A percentile compares a stretch with the other conserved stretches of the same genome.
phyloP scores from a whole-genome alignment of 2,329 filamentous ascomycete species.

The Paracoccidioides lutzii region DNA sequence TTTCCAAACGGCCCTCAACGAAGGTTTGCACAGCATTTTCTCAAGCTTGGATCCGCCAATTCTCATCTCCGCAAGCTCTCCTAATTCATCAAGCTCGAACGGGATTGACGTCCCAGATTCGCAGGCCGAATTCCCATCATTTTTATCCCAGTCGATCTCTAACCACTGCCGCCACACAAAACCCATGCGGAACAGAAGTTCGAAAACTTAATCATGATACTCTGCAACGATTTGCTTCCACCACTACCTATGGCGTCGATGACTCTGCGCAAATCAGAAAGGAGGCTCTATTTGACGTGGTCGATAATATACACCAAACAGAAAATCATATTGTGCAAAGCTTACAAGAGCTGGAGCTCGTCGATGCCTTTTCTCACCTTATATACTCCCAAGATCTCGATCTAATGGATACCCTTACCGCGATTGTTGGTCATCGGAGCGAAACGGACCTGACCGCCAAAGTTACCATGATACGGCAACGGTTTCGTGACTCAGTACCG shows the following conservation, averaged over 20 bases:
- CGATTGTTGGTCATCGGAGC: slow-evolving; percentile 21
- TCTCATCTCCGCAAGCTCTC: slow-evolving; percentile 13
- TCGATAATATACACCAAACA: slow-evolving; percentile 26
- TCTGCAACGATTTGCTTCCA: slow-evolving; percentile 4
- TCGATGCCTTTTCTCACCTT: slow-evolving; percentile 17
- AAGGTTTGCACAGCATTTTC: slow-evolving; percentile 19
- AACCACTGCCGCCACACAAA: neutral
- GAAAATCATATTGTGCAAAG: slow-evolving; percentile 24
- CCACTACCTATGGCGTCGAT: neutral
- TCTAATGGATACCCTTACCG: slow-evolving; percentile 18
- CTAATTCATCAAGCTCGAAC: slow-evolving; percentile 14
- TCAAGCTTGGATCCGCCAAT: slow-evolving; percentile 17
- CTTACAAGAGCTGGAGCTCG: slow-evolving; percentile 23
- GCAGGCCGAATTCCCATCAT: slow-evolving; percentile 1
- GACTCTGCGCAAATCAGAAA: slow-evolving; percentile 17
- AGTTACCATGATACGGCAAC: slow-evolving; percentile 58
- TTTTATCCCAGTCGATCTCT: neutral
- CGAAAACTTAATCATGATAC: neutral
- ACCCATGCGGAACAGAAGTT: neutral
- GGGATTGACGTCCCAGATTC: slow-evolving; percentile 11
- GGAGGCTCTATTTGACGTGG: slow-evolving; percentile 23
- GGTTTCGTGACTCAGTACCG: slow-evolving; percentile 66
- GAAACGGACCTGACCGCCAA: slow-evolving; percentile 22
- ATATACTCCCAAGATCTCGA: slow-evolving; percentile 16
- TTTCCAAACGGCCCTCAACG: slow-evolving; percentile 21